Evolutionary conservation across 1,284 basidiomycete species (phyloP), one percentile per base, ranked within the genome.

Genomic region (Irpex sp.): DNA sequence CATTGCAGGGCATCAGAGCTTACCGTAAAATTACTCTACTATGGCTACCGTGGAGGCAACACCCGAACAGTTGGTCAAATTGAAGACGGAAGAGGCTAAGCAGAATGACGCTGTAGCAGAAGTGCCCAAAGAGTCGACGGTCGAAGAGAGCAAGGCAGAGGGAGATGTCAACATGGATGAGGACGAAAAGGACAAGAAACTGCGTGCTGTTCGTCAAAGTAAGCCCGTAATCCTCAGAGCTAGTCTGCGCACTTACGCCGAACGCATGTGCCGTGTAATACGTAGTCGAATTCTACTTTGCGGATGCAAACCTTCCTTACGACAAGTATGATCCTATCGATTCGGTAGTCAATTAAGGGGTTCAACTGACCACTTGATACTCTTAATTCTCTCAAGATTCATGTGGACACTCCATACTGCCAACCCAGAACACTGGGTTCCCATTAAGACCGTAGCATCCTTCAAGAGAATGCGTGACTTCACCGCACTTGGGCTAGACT

Each of bases 221-320:
- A 68, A 63, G 79, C 72, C 15, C n/a, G 55, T 26, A 0, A 19
- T 9, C 5, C 13, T 15, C 35, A 7, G 2, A 26, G 51, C 15
- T 7, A 37, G 60, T 19, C 43, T 5, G 37, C 8, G 36, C 37
- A 15, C 53, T 15, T 17, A 62, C 21, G n/a, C 57, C 26, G 49
- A 31, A 21, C 43, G 21, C 51, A 33, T 33, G 58, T 62, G 15
- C 47, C 53, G 15, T 26, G 26, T 26, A 26, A 26, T 26, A 47
- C 37, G 5, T 63, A 97, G 96, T 98, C 72, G 94, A 97, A 76
- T 99, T 98, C 78, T 99, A 99, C 83, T 96, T 99, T 78, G 92
- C 92, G 59, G 94, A 97, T 77, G 87, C 95, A 36, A 99, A 99
- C 79, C 85, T 99, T 57, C 97, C 97, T 11, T 96, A 89, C 70